Conservation (phyloP, 2,329 filamentous ascomycete species). For the Exophiala calicioides region DNA sequence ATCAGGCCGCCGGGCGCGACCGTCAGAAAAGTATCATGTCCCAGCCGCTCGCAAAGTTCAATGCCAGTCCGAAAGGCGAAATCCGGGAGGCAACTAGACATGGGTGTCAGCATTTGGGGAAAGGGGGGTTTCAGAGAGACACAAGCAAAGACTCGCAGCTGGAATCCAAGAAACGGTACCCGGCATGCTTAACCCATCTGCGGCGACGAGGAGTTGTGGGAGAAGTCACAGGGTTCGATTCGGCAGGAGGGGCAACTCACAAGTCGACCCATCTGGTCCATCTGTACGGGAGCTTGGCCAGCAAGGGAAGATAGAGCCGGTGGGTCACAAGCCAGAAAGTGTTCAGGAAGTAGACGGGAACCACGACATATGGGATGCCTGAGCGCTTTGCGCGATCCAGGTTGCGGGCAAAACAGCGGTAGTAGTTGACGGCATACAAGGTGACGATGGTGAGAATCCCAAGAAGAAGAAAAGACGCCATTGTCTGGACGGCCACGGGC, state of each 20-base stretch:
- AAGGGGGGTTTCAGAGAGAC: too few species aligned
- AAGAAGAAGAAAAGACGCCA: conserved; percentile 19
- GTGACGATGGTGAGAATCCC: conserved; percentile 11
- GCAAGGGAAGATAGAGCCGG: conserved; percentile 46
- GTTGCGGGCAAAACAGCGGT: conserved; percentile 27
- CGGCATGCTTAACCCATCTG: too few species aligned
- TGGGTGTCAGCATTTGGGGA: too few species aligned
- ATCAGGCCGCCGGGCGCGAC: conserved; percentile 59
- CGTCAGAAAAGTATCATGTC: conserved; percentile 63
- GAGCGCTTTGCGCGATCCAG: conserved; percentile 32
- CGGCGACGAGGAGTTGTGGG: too few species aligned
- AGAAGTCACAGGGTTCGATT: too few species aligned
- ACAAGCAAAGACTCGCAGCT: too few species aligned
- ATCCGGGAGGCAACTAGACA: conserved; percentile 30
- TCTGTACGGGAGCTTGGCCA: conserved; percentile 44
- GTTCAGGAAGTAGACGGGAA: conserved; percentile 39
- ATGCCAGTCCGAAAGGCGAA: conserved; percentile 32
- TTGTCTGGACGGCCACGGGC: conserved; percentile 6
- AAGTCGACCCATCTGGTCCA: conserved; percentile 50
- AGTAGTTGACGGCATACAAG: conserved; percentile 12
- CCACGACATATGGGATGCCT: conserved; percentile 33
- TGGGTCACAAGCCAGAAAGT: conserved; percentile 50
- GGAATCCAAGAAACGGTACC: too few species aligned
- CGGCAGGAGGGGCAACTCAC: too few species aligned
- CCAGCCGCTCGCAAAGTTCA: conserved; percentile 59